Percentiles rank a stretch among this genome's conserved stretches.
These are phyloP conservation scores for Suillus variegatus DNA, from an alignment of 768 basidiomycete genomes.

Conservation along the genomic window DNA sequence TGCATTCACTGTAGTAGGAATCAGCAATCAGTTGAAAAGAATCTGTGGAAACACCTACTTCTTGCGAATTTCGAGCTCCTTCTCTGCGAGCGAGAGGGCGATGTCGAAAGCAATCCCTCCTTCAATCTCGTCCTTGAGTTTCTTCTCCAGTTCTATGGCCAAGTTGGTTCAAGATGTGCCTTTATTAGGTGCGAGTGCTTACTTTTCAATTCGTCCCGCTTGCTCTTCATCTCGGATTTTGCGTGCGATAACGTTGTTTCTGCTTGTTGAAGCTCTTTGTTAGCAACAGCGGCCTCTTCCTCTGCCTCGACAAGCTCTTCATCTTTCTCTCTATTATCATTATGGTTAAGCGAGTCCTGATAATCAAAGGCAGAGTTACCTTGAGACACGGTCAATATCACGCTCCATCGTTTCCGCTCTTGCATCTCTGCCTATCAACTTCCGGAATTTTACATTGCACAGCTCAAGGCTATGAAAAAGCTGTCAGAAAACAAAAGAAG, in stretches of 20 bases:
- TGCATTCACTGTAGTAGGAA: slow-evolving; percentile 19
- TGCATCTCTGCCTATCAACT: slow-evolving; percentile 62
- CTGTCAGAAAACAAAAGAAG: slow-evolving; percentile 1
- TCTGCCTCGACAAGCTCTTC: slow-evolving; percentile 46
- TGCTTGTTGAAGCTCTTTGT: slow-evolving; percentile 59
- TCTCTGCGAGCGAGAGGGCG: slow-evolving; percentile 44
- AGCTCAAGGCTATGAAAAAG: slow-evolving; percentile 56
- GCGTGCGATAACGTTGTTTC: slow-evolving; percentile 63
- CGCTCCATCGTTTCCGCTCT: slow-evolving; percentile 69
- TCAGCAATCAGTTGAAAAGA: slow-evolving; percentile 2
- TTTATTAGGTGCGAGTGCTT: slow-evolving; percentile 13
- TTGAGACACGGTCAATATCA: slow-evolving; percentile 58
- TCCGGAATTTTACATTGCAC: slow-evolving; percentile 61
- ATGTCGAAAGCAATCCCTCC: slow-evolving; percentile 44
- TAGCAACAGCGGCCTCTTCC: slow-evolving; percentile 40
- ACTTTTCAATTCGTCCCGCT: slow-evolving; percentile 68
- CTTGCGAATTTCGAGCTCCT: slow-evolving; percentile 16
- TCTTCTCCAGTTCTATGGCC: slow-evolving; percentile 50
- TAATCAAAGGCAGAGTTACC: slow-evolving; percentile 43
- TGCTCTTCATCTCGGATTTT: slow-evolving; percentile 60
- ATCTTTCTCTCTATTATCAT: slow-evolving; percentile 62
- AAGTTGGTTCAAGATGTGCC: background rate
- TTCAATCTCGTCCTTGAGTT: slow-evolving; percentile 41
- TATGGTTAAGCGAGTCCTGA: background rate
- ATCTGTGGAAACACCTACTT: slow-evolving; percentile 16